phyloP scores from a whole-genome alignment of 78 protist species.

The Planoprotostelium fungivorum region DNA sequence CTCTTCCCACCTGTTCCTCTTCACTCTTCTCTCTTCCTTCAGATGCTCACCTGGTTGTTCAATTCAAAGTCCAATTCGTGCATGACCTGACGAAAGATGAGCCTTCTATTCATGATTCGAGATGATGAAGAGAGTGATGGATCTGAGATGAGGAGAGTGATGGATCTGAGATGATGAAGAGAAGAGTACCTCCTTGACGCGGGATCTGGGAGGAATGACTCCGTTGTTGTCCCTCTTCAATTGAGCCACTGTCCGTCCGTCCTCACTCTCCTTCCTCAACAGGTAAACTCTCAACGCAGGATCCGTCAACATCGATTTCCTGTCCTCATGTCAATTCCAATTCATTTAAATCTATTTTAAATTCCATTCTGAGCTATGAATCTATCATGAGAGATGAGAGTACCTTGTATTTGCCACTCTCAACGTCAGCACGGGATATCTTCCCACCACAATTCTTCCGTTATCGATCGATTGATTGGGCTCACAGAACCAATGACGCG shows the following conservation, averaged over 20 bases:
- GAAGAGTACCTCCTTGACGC: neutral
- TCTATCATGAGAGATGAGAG: too few species aligned
- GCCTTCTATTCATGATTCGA: too few species aligned
- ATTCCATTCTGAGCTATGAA: too few species aligned
- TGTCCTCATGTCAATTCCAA: neutral
- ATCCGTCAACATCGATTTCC: neutral
- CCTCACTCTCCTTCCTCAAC: neutral
- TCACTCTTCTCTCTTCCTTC: too few species aligned
- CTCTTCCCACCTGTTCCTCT: neutral
- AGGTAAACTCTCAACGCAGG: neutral
- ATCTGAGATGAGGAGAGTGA: too few species aligned
- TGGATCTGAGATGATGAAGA: neutral
- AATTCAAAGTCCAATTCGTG: neutral
- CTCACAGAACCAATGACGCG: neutral
- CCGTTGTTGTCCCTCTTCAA: neutral
- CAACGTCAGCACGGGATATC: neutral
- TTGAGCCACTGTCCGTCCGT: neutral
- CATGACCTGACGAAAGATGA: too few species aligned
- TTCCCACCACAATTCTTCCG: neutral
- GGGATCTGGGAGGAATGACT: neutral
- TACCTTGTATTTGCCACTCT: neutral
- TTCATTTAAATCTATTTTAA: too few species aligned
- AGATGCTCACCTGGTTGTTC: constrained; percentile 1
- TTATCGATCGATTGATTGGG: neutral
- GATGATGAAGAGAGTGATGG: too few species aligned